Evolutionary conservation across 176 grass and related monocot genomes (phyloP).

Genomic region (Melocanna baccifera): DNA sequence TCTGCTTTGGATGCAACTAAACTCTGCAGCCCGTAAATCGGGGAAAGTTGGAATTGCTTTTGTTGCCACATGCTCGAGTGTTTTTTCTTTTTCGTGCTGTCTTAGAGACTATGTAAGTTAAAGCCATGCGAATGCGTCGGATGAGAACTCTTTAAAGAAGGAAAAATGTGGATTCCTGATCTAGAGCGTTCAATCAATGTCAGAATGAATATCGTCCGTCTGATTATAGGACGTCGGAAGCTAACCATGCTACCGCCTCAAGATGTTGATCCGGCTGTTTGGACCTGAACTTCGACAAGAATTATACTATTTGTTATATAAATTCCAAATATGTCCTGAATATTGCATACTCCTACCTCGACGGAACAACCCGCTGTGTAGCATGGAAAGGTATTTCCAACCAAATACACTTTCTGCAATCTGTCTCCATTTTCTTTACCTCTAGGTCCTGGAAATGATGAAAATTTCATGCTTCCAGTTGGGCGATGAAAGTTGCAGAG

Average conservation of each 20-base stretch:
- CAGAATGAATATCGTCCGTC: too few relatives aligned
- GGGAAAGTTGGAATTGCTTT: neutral
- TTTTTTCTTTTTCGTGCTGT: neutral
- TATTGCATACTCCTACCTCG: neutral
- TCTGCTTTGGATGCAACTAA: slow-evolving; percentile 42
- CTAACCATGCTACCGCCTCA: neutral
- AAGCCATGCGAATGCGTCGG: neutral
- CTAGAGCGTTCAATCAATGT: neutral
- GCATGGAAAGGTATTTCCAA: neutral
- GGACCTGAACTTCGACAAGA: too few relatives aligned
- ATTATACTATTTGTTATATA: neutral
- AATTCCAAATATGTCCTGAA: neutral
- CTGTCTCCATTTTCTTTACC: neutral
- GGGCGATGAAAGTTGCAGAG: neutral
- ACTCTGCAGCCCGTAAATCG: neutral
- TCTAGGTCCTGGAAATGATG: neutral
- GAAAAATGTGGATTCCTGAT: neutral
- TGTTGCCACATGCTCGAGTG: neutral
- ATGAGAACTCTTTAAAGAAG: neutral
- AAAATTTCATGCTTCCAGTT: neutral
- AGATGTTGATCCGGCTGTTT: neutral
- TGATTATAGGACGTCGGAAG: too few relatives aligned
- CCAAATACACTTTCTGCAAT: neutral
- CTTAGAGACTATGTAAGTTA: neutral
- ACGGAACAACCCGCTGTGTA: neutral